Evolutionary conservation across 441 rosid genomes (phyloP).

Genomic region (Cnidoscolus chayamansa): DNA sequence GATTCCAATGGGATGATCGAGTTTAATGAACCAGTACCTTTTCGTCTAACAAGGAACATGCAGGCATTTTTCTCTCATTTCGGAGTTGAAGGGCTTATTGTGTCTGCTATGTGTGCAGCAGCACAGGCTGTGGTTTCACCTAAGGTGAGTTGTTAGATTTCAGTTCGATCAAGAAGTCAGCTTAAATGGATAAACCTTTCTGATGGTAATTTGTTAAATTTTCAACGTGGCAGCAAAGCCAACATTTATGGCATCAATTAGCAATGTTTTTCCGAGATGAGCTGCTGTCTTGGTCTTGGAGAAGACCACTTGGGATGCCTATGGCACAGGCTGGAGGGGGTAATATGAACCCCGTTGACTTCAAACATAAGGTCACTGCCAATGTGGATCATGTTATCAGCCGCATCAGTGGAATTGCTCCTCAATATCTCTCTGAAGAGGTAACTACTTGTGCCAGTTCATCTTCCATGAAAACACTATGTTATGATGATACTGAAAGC

Average conservation of each 20-base stretch:
- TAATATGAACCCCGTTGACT: constrained; percentile 61
- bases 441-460: constrained; percentile 33
- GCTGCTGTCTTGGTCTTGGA: constrained; percentile 93
- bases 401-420: constrained; percentile 77
- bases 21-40: constrained; percentile 91
- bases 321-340: constrained; percentile 54
- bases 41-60: constrained; percentile 93
- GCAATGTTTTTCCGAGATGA: constrained; percentile 99
- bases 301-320: constrained; percentile 78
- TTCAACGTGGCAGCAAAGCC: constrained; percentile 61
- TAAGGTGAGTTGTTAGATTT: constrained; percentile 44
- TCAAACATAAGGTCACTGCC: constrained; percentile 65
- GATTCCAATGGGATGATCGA: constrained; percentile 90
- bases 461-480: not conserved
- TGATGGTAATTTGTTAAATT: not conserved
- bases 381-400: constrained; percentile 78
- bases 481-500: not conserved
- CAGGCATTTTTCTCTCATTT: constrained; percentile 90
- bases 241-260: constrained; percentile 87
- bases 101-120: constrained; percentile 85
- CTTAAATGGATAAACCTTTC: not conserved
- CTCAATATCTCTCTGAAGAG: constrained; percentile 81
- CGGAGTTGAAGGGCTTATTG: constrained; percentile 94
- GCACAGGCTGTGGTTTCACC: constrained; percentile 89
- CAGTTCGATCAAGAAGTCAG: not conserved